Conservation (phyloP, 2,329 filamentous ascomycete genomes). For the Waltergamsia citrina region DNA sequence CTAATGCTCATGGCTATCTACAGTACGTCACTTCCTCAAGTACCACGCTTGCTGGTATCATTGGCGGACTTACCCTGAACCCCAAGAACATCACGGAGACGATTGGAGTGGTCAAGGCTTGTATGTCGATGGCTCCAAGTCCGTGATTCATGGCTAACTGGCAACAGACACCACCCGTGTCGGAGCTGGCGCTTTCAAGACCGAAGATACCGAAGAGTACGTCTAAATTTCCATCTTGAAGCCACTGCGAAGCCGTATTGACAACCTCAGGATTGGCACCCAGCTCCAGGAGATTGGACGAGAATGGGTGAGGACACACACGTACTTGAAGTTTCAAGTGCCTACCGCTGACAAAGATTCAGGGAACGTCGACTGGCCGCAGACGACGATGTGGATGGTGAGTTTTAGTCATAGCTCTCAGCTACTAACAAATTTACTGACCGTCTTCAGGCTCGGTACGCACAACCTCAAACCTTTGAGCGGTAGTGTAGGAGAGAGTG, state of each 20-base stretch:
- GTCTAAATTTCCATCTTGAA: slow-evolving; percentile 10
- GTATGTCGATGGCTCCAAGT: too few relatives aligned
- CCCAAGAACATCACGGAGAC: slow-evolving; percentile 49
- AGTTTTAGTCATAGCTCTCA: slow-evolving; percentile 6
- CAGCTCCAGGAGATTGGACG: slow-evolving; percentile 36
- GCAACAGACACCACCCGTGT: slow-evolving; percentile 49
- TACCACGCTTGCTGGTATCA: slow-evolving; percentile 42
- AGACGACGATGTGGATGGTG: slow-evolving; percentile 48
- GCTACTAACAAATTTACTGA: slow-evolving; percentile 2
- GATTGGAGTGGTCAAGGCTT: slow-evolving; percentile 58
- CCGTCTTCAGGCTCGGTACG: neutral
- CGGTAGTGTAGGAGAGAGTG: too few relatives aligned
- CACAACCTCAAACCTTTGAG: slow-evolving; percentile 23
- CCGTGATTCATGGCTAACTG: slow-evolving; percentile 3
- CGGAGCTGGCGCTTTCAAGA: slow-evolving; percentile 56
- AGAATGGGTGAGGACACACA: slow-evolving; percentile 21
- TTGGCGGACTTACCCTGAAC: slow-evolving; percentile 53
- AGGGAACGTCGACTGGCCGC: slow-evolving; percentile 43
- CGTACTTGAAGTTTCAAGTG: neutral
- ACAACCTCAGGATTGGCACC: slow-evolving; percentile 20
- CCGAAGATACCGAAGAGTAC: slow-evolving; percentile 40
- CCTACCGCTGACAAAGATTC: slow-evolving; percentile 11
- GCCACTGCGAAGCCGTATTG: slow-evolving; percentile 9
- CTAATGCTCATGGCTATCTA: neutral
- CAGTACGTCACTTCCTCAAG: slow-evolving; percentile 27